These are phyloP conservation scores for Eimeria sp. DNA, from an alignment of 169 alveolate genomes.

Conservation along the genomic window DNA sequence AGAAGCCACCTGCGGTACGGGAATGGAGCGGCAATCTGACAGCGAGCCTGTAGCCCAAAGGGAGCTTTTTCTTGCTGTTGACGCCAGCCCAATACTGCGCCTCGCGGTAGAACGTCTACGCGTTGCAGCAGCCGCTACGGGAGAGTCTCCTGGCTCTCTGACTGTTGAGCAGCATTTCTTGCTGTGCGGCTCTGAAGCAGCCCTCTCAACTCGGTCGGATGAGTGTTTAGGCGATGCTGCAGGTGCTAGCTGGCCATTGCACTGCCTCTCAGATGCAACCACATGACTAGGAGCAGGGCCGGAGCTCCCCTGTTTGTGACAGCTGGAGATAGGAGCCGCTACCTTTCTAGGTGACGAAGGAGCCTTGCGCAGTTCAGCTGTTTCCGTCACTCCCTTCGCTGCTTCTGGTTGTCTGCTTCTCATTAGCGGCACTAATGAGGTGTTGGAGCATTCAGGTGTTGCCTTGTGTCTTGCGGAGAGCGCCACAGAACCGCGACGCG, in stretches of 20 bases:
- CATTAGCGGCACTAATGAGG: not conserved
- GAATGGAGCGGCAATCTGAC: not conserved
- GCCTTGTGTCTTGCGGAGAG: not conserved
- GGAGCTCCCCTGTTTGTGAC: slow-evolving; percentile 30
- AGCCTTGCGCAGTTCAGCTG: not conserved
- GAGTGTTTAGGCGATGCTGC: slow-evolving; percentile 1
- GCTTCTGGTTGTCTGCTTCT: slow-evolving; percentile 21
- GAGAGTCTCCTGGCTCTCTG: slow-evolving; percentile 13
- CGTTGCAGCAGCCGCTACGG: slow-evolving; percentile 15
- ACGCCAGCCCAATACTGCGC: slow-evolving; percentile 14
- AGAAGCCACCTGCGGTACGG: slow-evolving; percentile 27
- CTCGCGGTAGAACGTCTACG: slow-evolving; percentile 35
- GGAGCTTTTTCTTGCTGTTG: not conserved
- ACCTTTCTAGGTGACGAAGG: slow-evolving; percentile 13
- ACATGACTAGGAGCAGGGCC: not conserved
- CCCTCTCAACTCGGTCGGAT: not conserved
- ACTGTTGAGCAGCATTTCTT: not conserved
- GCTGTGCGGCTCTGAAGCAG: not conserved
- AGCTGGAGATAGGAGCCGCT: not conserved
- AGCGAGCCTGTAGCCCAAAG: slow-evolving; percentile 7
- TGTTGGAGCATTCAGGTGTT: not conserved
- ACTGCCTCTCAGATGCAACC: slow-evolving; percentile 7
- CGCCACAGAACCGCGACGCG: slow-evolving; percentile 37
- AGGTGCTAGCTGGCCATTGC: not conserved
- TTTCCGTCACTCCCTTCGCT: not conserved